These are phyloP conservation scores for Melampsora abietis-canadensis DNA, from an alignment of 1,284 basidiomycete genomes.

Conservation along the genomic window DNA sequence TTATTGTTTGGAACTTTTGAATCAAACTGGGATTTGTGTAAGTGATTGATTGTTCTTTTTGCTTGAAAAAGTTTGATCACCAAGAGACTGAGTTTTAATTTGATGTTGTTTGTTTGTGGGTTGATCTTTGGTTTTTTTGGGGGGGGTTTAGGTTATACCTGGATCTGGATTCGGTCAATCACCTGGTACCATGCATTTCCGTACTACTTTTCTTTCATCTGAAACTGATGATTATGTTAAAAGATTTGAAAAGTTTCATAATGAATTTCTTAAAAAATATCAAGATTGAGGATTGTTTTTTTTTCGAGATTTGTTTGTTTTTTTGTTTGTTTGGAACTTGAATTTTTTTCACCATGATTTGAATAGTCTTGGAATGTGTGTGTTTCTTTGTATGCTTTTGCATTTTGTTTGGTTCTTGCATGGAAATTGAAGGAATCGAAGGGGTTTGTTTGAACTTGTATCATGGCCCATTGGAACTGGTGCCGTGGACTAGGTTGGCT, in stretches of 20 bases:
- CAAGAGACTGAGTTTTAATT: too few species aligned
- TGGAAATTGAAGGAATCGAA: too few species aligned
- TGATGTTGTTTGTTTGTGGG: background rate
- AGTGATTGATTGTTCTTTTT: background rate
- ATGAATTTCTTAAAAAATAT: slow-evolving; percentile 70
- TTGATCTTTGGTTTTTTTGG: background rate
- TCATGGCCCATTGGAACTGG: too few species aligned
- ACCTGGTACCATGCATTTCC: slow-evolving; percentile 78
- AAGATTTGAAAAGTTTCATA: slow-evolving; percentile 79
- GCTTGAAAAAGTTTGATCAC: too few species aligned
- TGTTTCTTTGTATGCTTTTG: too few species aligned
- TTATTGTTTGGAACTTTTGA: slow-evolving; percentile 76
- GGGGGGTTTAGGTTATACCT: slow-evolving; percentile 61
- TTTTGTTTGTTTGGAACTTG: background rate
- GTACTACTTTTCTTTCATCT: slow-evolving; percentile 54
- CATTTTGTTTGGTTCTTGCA: too few species aligned
- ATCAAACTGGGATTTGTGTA: slow-evolving; percentile 81
- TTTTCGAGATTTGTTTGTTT: too few species aligned
- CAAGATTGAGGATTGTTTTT: slow-evolving; percentile 19
- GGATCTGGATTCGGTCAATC: slow-evolving; percentile 89
- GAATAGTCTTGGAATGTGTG: too few species aligned
- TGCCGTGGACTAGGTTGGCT: too few species aligned
- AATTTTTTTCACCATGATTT: too few species aligned
- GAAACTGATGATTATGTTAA: slow-evolving; percentile 79
- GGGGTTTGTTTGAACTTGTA: too few species aligned